Evolutionary conservation across 1,139 yeast species (phyloP), one percentile per base, ranked within the genome.

Genomic region (Lodderomyces jiufengensis): DNA sequence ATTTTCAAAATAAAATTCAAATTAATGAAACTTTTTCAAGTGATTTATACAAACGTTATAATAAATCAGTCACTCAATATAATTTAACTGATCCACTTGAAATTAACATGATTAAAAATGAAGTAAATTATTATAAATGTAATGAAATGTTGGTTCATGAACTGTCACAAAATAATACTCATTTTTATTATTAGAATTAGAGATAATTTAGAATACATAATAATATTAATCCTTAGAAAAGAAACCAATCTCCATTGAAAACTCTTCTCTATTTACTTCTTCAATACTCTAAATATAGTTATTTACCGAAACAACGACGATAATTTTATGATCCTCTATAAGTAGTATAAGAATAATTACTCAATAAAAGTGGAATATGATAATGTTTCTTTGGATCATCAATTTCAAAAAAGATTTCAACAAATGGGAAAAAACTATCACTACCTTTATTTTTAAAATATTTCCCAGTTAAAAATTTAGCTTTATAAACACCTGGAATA

Each of bases 301-400:
- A n/a, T n/a, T n/a, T n/a, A n/a, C n/a, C n/a, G n/a, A n/a, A n/a
- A n/a, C n/a, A n/a, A n/a, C n/a, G n/a, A n/a, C n/a, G n/a, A n/a
- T n/a, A n/a, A n/a, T n/a, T n/a, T n/a, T 43, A 81, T 49, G 84
- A 78, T 3, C 97, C 97, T 44, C 96, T 73, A 61, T 88, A 88
- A 0, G 96, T 88, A 11, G 95, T 78, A 61, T 87, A 88, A 31
- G 95, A 83, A 58, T 80, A 84, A 54, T 85, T 85, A 30, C 95
- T 80, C 38, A 88, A 66, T 38, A 88, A 67, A 45, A 88, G 63
- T 0, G 97, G 97, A 38, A 88, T 80, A 55, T 88, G 97, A 59
- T 86, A 88, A 58, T 88, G 96, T 27, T 73, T 63, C 45, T 81
- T 88, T 0, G 84, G 82, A 44, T 70, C 65, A 9, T 70, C 71